A percentile compares a stretch with the other conserved stretches of the same genome.
Conservation (phyloP, 441 rosid species). For the Hura crepitans region DNA sequence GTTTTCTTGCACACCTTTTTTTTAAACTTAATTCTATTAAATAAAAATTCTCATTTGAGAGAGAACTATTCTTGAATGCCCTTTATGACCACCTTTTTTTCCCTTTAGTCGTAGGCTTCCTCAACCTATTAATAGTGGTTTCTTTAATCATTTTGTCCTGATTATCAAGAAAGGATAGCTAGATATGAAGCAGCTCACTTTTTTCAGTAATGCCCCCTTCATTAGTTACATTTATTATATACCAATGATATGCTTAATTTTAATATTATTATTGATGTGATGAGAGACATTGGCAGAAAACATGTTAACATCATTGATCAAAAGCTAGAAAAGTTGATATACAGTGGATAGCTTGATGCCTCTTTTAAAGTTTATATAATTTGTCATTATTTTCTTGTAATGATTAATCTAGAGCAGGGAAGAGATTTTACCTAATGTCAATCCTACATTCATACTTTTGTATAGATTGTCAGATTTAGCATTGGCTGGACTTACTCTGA, state of each 20-base stretch:
- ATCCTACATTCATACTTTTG: not conserved
- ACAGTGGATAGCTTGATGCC: slow-evolving; percentile 79
- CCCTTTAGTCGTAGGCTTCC: slow-evolving; percentile 51
- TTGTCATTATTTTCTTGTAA: too few relatives aligned
- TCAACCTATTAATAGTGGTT: slow-evolving; percentile 78
- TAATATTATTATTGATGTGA: not conserved
- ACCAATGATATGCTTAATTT: not conserved
- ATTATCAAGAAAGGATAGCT: slow-evolving; percentile 80
- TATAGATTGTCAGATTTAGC: slow-evolving; percentile 74
- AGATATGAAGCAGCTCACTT: slow-evolving; percentile 94
- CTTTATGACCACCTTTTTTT: too few relatives aligned
- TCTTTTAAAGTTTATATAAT: not conserved
- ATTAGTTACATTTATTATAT: not conserved
- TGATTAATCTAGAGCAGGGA: not conserved
- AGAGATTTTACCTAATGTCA: not conserved
- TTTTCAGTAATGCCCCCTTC: slow-evolving; percentile 48
- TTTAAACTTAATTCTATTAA: too few relatives aligned
- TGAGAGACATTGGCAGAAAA: slow-evolving; percentile 74
- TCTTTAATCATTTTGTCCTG: slow-evolving; percentile 76
- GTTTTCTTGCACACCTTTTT: too few relatives aligned
- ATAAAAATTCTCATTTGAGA: not conserved
- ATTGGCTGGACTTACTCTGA: slow-evolving; percentile 94
- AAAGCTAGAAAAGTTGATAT: slow-evolving; percentile 70
- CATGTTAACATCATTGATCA: slow-evolving; percentile 83
- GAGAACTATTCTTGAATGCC: not conserved